Evolutionary conservation across 306 rosid species (phyloP).

Genomic region (Datisca glomerata): DNA sequence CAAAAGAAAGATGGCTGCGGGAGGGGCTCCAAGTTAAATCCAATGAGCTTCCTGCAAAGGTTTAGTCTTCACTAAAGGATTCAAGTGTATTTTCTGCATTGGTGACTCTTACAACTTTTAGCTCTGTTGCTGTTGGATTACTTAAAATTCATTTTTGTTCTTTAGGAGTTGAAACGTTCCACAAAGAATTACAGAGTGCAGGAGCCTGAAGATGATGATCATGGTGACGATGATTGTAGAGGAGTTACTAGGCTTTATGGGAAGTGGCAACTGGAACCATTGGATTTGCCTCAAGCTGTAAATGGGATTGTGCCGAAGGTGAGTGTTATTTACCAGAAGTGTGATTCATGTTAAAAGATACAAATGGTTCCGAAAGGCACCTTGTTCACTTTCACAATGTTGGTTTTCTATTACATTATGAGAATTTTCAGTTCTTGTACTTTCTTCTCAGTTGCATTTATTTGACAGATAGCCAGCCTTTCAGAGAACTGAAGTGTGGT

Average conservation of each 20-base stretch:
- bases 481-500: too few relatives aligned
- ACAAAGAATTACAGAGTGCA: constrained; percentile 37
- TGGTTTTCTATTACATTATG: too few relatives aligned
- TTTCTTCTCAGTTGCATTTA: too few relatives aligned
- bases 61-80: constrained; percentile 16
- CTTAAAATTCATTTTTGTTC: constrained; percentile 3
- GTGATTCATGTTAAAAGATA: constrained; percentile 7
- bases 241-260: constrained; percentile 60
- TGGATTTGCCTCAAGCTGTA: constrained; percentile 69
- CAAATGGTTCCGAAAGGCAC: constrained; percentile 3
- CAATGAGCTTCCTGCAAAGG: constrained; percentile 70
- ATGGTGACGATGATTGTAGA: constrained; percentile 31
- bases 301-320: constrained; percentile 89
- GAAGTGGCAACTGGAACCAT: constrained; percentile 84
- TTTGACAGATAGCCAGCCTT: too few relatives aligned
- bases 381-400: background rate
- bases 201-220: constrained; percentile 46
- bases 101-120: too few relatives aligned
- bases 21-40: constrained; percentile 87
- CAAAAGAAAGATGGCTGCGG: constrained; percentile 77
- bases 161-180: constrained; percentile 54
- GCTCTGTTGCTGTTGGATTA: background rate
- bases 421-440: too few relatives aligned
- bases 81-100: background rate
- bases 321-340: constrained; percentile 5